These are phyloP conservation scores for Microdochium trichocladiopsis DNA, from an alignment of 2,329 filamentous ascomycete species.

Conservation along the genomic window DNA sequence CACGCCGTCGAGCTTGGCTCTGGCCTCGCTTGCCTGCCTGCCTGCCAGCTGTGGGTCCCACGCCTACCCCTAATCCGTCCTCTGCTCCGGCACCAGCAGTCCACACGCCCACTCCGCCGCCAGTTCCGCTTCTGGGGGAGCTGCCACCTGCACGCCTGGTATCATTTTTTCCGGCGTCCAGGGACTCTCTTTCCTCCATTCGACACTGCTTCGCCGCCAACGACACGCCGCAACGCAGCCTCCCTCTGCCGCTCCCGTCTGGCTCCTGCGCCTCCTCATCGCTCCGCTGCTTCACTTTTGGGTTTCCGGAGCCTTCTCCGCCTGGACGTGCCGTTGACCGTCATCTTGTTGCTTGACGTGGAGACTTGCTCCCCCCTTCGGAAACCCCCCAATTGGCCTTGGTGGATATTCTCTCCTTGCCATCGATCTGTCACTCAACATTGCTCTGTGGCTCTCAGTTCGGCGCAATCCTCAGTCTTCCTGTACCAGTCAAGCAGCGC, in stretches of 20 bases:
- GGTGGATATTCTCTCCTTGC: background rate
- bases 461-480: too few species aligned
- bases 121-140: background rate
- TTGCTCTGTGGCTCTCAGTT: too few species aligned
- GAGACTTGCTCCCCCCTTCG: too few species aligned
- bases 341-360: too few species aligned
- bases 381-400: too few species aligned
- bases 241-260: too few species aligned
- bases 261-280: too few species aligned
- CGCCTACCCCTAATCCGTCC: background rate
- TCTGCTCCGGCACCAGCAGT: background rate
- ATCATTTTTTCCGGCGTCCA: background rate
- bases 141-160: background rate
- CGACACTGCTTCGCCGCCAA: background rate
- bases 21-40: too few species aligned
- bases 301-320: background rate
- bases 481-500: too few species aligned
- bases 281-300: background rate
- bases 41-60: too few species aligned
- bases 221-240: background rate
- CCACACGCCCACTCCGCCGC: background rate
- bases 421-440: background rate
- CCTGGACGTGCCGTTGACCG: too few species aligned
- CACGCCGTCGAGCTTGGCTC: too few species aligned
- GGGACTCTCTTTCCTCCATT: background rate